phyloP scores from a whole-genome alignment of 305 asterid genomes.

The Fraxinus xanthoxyloides region DNA sequence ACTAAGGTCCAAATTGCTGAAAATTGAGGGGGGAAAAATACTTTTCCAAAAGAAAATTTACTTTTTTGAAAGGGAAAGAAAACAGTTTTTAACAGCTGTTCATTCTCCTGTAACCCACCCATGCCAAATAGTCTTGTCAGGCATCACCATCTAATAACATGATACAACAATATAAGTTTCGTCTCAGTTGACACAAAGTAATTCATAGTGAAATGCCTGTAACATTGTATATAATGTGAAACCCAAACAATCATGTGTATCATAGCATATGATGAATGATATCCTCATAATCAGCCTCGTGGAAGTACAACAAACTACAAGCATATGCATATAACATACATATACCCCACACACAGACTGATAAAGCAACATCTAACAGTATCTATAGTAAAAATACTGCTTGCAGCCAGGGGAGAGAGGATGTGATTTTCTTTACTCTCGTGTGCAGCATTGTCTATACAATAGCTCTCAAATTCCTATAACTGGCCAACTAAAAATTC shows the following conservation, averaged over 20 bases:
- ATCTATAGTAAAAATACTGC: background rate
- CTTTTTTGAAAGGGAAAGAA: background rate
- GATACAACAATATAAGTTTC: background rate
- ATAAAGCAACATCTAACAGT: slow-evolving; percentile 1
- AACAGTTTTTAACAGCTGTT: background rate
- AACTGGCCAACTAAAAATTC: slow-evolving; percentile 18
- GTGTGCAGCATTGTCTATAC: background rate
- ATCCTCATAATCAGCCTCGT: background rate
- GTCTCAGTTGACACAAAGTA: background rate
- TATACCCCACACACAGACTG: background rate
- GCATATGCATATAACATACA: slow-evolving; percentile 4
- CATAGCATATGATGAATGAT: slow-evolving; percentile 12
- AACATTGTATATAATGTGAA: background rate
- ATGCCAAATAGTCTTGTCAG: background rate
- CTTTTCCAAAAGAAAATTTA: background rate
- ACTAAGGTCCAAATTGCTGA: background rate
- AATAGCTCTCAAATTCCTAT: slow-evolving; percentile 10
- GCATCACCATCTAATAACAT: background rate
- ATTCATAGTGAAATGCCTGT: background rate
- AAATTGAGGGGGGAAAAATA: background rate
- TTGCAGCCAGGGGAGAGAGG: slow-evolving; percentile 4
- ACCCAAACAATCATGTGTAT: background rate
- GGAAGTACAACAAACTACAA: background rate
- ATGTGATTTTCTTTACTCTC: background rate
- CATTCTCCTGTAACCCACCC: background rate